phyloP scores from a whole-genome alignment of 192 early-diverging fungal genomes.

The Thamnidium elegans region DNA sequence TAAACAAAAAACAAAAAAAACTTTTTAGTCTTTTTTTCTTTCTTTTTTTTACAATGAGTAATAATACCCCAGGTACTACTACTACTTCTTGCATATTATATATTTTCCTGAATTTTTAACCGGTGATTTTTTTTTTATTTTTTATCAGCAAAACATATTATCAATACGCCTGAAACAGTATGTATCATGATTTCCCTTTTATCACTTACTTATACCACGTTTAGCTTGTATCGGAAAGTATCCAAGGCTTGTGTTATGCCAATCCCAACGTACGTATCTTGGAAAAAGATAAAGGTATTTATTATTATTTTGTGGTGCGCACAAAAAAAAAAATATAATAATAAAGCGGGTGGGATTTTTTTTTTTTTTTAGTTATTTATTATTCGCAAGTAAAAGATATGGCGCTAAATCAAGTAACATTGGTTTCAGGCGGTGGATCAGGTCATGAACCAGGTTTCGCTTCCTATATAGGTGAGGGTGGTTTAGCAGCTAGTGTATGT shows the following conservation, averaged over 20 bases:
- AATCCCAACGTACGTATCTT: constrained; percentile 59
- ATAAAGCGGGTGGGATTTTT: no score
- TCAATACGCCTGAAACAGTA: constrained; percentile 12
- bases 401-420: constrained; percentile 62
- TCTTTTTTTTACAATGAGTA: background rate
- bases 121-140: background rate
- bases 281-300: constrained; percentile 51
- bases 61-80: no score
- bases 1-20: no score
- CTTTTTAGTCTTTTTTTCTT: background rate
- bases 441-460: constrained; percentile 87
- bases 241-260: constrained; percentile 54
- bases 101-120: background rate
- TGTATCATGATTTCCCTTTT: background rate
- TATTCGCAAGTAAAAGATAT: constrained; percentile 47
- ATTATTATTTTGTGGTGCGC: no score
- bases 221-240: constrained; percentile 61
- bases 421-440: constrained; percentile 79
- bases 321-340: no score
- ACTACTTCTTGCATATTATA: no score
- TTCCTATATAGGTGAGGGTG: constrained; percentile 66
- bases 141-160: constrained; percentile 7
- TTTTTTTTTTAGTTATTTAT: constrained; percentile 72
- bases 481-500: constrained; percentile 73
- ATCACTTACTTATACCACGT: no score